These are phyloP conservation scores for Trichoderma sp. DNA, from an alignment of 2,329 filamentous ascomycete species.

Conservation along the genomic window DNA sequence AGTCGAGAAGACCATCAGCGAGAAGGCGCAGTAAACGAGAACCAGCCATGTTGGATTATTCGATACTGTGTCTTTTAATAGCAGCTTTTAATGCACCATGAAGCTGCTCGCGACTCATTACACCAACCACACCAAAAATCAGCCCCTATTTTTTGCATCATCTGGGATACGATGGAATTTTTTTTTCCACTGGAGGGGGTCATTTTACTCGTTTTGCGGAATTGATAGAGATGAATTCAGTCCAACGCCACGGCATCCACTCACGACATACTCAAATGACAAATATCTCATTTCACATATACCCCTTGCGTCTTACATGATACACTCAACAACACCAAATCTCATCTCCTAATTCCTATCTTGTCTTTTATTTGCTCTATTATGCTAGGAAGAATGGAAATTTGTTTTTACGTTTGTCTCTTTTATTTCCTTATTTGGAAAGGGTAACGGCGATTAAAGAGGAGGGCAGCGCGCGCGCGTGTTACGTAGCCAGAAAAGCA, in stretches of 20 bases:
- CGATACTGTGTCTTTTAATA: background rate
- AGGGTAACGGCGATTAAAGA: background rate
- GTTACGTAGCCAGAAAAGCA: background rate
- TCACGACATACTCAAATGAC: conserved; percentile 14
- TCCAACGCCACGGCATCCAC: conserved; percentile 7
- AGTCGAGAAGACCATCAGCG: conserved; percentile 47
- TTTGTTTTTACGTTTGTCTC: background rate
- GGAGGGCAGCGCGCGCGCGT: background rate
- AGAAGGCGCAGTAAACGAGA: conserved; percentile 39
- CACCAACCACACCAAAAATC: background rate
- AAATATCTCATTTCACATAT: conserved; percentile 7
- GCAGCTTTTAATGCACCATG: background rate
- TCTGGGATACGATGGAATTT: background rate
- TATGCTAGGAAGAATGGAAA: conserved; percentile 8
- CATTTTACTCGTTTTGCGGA: conserved; percentile 5
- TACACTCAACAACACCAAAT: background rate
- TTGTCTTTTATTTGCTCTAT: background rate
- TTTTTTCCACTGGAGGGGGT: background rate
- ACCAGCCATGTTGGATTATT: background rate
- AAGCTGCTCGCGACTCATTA: background rate
- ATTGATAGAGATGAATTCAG: conserved; percentile 5
- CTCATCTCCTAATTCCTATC: conserved; percentile 4
- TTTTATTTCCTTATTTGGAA: background rate
- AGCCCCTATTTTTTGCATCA: background rate
- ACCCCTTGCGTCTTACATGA: conserved; percentile 14